phyloP scores from a whole-genome alignment of 129 eudicot genomes.

The Tanacetum coccineum region DNA sequence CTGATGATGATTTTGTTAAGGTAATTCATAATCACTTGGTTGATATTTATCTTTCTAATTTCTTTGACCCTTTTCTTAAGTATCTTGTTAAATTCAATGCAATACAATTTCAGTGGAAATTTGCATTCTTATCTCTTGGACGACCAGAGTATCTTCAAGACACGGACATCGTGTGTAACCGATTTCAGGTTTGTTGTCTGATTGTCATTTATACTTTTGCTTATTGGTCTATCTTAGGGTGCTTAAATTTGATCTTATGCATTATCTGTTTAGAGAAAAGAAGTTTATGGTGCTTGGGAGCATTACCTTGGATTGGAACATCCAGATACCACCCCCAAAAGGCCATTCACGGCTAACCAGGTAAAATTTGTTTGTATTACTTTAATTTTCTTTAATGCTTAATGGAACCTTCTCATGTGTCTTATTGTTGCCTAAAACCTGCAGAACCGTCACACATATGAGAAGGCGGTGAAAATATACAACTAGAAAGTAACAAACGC shows the following conservation, averaged over 20 bases:
- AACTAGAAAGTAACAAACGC: slow-evolving; percentile 37
- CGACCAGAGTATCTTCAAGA: slow-evolving; percentile 91
- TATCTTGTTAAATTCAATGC: background rate
- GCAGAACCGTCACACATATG: slow-evolving; percentile 96
- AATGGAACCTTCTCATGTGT: background rate
- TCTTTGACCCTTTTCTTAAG: background rate
- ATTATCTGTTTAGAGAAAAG: slow-evolving; percentile 51
- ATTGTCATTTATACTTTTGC: background rate
- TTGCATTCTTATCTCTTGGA: slow-evolving; percentile 77
- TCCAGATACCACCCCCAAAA: slow-evolving; percentile 74
- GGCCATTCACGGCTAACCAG: slow-evolving; percentile 77
- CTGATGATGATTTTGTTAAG: slow-evolving; percentile 88
- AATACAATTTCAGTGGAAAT: slow-evolving; percentile 64
- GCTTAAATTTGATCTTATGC: background rate
- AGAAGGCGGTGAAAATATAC: slow-evolving; percentile 96
- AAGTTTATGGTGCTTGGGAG: slow-evolving; percentile 99
- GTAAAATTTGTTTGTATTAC: slow-evolving; percentile 26
- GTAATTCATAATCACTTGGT: slow-evolving; percentile 30
- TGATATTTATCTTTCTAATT: background rate
- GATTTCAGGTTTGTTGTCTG: slow-evolving; percentile 68
- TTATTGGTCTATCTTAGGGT: background rate
- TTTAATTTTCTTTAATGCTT: background rate
- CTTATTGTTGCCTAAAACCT: background rate
- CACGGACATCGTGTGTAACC: slow-evolving; percentile 64
- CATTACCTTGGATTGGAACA: slow-evolving; percentile 97